phyloP scores from a whole-genome alignment of 768 basidiomycete genomes.

The Sporobolomyces pararoseus region DNA sequence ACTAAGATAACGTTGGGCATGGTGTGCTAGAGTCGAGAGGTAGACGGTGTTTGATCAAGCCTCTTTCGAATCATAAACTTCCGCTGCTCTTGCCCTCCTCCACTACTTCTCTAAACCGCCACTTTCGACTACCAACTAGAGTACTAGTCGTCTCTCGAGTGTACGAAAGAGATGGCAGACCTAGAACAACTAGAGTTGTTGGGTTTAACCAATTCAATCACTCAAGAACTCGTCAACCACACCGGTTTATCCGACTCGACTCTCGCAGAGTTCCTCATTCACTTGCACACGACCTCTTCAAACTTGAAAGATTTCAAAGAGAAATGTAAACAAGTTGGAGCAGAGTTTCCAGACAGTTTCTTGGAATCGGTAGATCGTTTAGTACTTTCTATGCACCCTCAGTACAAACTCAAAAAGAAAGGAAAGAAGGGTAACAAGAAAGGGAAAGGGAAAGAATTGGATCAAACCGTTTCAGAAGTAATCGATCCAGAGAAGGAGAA shows the following conservation, averaged over 20 bases:
- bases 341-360: conserved; percentile 81
- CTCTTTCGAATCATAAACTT: background rate
- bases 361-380: conserved; percentile 90
- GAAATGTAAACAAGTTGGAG: conserved; percentile 70
- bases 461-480: background rate
- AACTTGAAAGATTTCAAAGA: conserved; percentile 69
- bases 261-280: conserved; percentile 89
- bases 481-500: conserved; percentile 65
- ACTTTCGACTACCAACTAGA: too few species aligned
- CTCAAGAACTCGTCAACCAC: conserved; percentile 88
- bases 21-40: background rate
- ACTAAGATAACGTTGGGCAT: conserved; percentile 35
- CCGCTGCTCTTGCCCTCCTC: background rate
- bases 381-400: conserved; percentile 89
- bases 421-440: conserved; percentile 45
- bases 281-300: conserved; percentile 61
- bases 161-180: conserved; percentile 11
- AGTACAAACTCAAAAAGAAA: conserved; percentile 63
- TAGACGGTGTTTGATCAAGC: background rate
- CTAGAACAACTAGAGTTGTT: conserved; percentile 89
- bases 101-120: background rate
- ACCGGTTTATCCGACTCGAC: conserved; percentile 66
- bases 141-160: background rate
- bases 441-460: conserved; percentile 47
- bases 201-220: conserved; percentile 83